Evolutionary conservation across 2,329 filamentous ascomycete species (phyloP), one percentile per base, ranked within the genome.

Genomic region (Beauveria sp.): DNA sequence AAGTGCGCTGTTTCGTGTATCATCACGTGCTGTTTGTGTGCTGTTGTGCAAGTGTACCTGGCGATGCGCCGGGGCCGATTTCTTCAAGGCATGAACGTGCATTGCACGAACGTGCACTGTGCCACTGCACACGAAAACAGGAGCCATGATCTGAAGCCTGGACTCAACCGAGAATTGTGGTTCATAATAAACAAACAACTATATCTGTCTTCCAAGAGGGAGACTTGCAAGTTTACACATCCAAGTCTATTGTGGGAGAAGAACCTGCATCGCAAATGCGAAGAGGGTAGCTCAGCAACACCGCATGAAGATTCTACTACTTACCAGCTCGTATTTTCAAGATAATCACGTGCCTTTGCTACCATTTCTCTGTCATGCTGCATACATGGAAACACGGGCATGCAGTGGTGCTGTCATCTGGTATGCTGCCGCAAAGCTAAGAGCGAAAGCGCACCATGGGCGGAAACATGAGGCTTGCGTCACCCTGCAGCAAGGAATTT

Each of bases 401-500:
- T 10, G 26, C 14, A 20, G 26, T 34, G 41, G 28, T 40, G 43
- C 20, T n/a, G 43, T 40, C 30, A 48, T 48, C 55, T 26, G 28
- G 55, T 24, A 40, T 24, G 24, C 26, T 46, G 41, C 41, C 24
- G 3, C 41, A 12, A 20, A 20, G 28, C 54, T 16, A 47, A 40
- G 8, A 41, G 26, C 22, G n/a, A 16, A 22, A 47, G 12, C 26
- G 9, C 37, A 7, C n/a, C 30, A n/a, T 14, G 18, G 20, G 6
- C 14, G 40, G 44, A 30, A 57, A 50, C 30, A 50, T 50, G 44
- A 50, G 34, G 55, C 44, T 57, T 57, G 55, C 55, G 55, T 57
- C 48, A 50, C 22, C 16, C 16, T 53, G 48, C 34, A 37, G 34
- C 34, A 6, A 37, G 34, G 48, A 47, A 47, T 26, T 30, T 50